Evolutionary conservation across 108 stramenopile genomes (phyloP), one percentile per base, ranked within the genome.

Genomic region (Nitzschia palea): DNA sequence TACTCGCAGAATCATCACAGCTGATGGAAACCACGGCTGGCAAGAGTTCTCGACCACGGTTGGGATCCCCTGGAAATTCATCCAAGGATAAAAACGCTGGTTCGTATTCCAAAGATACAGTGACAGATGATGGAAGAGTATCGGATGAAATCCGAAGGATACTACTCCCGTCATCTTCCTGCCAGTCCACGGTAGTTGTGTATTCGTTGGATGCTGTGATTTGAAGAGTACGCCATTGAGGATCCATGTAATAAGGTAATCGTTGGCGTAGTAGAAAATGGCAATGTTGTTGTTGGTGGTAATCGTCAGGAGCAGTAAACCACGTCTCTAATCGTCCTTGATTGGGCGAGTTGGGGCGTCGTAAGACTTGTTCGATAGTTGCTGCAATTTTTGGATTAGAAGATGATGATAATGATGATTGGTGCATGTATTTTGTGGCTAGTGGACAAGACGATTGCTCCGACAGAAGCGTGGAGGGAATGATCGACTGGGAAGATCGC

Each of bases 21-120:
- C 55, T 60, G 17, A 93, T 68, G 9, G 73, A 69, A n/a, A 80
- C 88, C 53, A 52, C 60, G 8, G 77, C 79, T 1, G 92, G 89
- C 25, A 83, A 76, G 10, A 84, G 33, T 62, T 90, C 92, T 33
- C 90, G 60, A 25, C 92, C 92, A 53, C 89, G 65, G 63, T 93
- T 93, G 56, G 92, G 83, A 79, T 93, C 92, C 4, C 85, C 87
- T 32, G 92, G 87, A 70, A 93, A 87, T 32, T 79, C 74, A 50
- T 90, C 77, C 65, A 90, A 85, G 18, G 87, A 73, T 40, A 89
- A 73, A 62, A 86, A 87, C 25, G 71, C 69, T 45, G 88, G 88
- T 57, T 81, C 80, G 59, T 80, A 93, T 31, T 88, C 84, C 18
- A 93, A 40, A 26, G 74, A 67, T 36, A 91, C 58, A 55, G 67